These are phyloP conservation scores for Persicaria maculosa DNA, from an alignment of 148 eudicot genomes.

Conservation along the genomic window DNA sequence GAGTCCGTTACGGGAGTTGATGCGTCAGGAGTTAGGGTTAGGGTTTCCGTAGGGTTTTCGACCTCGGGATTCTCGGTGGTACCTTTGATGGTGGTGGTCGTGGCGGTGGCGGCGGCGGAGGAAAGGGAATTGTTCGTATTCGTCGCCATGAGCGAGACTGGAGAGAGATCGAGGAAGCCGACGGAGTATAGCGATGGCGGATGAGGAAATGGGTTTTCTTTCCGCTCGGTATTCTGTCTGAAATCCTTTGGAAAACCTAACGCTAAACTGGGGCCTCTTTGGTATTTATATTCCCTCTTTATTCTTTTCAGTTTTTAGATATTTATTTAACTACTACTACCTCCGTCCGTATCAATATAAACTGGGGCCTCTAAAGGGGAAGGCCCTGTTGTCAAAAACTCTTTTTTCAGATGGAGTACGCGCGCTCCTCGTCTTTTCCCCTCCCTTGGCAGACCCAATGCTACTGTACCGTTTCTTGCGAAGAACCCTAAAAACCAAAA, in stretches of 20 bases:
- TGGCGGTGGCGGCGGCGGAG: neutral
- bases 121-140: constrained; percentile 15
- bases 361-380: no score
- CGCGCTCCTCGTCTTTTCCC: no score
- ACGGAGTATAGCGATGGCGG: neutral
- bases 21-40: constrained; percentile 14
- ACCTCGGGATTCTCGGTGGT: constrained; percentile 13
- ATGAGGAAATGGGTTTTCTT: neutral
- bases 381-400: no score
- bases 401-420: no score
- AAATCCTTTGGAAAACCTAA: neutral
- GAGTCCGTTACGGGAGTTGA: constrained; percentile 10
- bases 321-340: no score
- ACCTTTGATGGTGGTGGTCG: neutral
- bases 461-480: no score
- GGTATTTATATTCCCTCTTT: no score
- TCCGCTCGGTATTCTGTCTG: neutral
- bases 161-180: neutral
- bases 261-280: no score
- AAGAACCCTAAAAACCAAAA: no score
- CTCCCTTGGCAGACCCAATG: no score
- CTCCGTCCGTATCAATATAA: no score
- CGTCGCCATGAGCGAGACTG: constrained; percentile 26
- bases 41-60: constrained; percentile 27
- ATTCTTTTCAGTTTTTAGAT: no score